A percentile compares a stretch with the other conserved stretches of the same genome.
These are phyloP conservation scores for Groenewaldozyma sp. DNA, from an alignment of 1,139 yeast species.

Conservation along the genomic window DNA sequence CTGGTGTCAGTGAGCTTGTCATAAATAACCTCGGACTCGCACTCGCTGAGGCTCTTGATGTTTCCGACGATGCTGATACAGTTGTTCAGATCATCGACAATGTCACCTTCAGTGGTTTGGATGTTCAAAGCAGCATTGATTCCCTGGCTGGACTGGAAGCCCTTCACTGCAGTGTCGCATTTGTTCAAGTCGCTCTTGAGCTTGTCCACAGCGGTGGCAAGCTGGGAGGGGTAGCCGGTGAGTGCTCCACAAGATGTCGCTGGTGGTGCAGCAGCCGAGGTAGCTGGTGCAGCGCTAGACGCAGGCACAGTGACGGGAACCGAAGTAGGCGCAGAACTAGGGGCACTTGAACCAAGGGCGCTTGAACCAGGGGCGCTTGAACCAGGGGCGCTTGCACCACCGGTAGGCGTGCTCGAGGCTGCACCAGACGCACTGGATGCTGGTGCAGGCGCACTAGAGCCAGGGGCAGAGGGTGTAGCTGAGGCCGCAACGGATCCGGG, in stretches of 20 bases:
- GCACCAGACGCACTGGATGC: too few relatives aligned
- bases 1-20: neutral
- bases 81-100: conserved; percentile 9
- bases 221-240: neutral
- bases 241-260: neutral
- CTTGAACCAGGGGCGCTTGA: too few relatives aligned
- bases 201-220: conserved; percentile 5
- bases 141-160: conserved; percentile 14
- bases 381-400: too few relatives aligned
- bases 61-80: conserved; percentile 7
- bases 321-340: too few relatives aligned
- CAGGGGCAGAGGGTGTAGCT: conserved; percentile 4
- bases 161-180: conserved; percentile 9
- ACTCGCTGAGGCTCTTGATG: neutral
- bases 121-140: conserved; percentile 18
- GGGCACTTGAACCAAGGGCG: too few relatives aligned
- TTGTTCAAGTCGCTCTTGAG: conserved; percentile 9
- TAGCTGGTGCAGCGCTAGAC: too few relatives aligned
- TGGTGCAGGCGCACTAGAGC: too few relatives aligned
- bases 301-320: too few relatives aligned
- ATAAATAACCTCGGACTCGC: neutral
- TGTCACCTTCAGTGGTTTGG: conserved; percentile 12
- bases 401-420: too few relatives aligned
- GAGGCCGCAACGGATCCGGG: conserved; percentile 1
- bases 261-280: too few relatives aligned